phyloP scores from a whole-genome alignment of 768 basidiomycete species.

The Polyporus arcularius region DNA sequence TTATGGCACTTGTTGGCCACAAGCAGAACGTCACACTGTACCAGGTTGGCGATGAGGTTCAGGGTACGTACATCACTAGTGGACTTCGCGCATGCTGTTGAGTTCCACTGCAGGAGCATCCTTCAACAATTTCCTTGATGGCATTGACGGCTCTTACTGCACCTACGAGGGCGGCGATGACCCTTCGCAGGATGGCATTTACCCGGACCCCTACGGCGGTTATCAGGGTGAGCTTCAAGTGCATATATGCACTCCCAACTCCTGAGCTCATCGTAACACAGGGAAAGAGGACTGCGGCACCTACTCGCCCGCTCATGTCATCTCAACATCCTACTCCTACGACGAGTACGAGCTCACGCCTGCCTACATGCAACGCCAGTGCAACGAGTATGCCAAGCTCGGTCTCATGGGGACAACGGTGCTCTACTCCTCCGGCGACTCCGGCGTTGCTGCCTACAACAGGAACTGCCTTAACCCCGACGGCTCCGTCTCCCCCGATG shows the following conservation, averaged over 20 bases:
- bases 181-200: slow-evolving; percentile 39
- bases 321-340: slow-evolving; percentile 43
- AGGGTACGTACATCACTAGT: slow-evolving; percentile 2
- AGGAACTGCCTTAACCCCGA: slow-evolving; percentile 34
- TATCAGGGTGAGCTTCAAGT: slow-evolving; percentile 33
- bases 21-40: slow-evolving; percentile 20
- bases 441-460: slow-evolving; percentile 41
- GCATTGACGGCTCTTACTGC: slow-evolving; percentile 44
- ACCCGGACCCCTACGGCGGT: slow-evolving; percentile 44
- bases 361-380: slow-evolving; percentile 42
- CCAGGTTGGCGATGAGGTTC: slow-evolving; percentile 22
- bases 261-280: neutral
- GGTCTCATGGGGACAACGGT: slow-evolving; percentile 39
- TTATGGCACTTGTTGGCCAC: slow-evolving; percentile 44
- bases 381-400: slow-evolving; percentile 47
- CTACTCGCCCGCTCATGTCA: slow-evolving; percentile 35
- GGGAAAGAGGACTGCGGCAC: slow-evolving; percentile 35
- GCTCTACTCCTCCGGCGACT: slow-evolving; percentile 47
- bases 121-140: slow-evolving; percentile 48
- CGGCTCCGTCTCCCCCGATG: slow-evolving; percentile 22
- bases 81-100: neutral
- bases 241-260: neutral
- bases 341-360: slow-evolving; percentile 38
- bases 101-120: slow-evolving; percentile 35
- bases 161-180: slow-evolving; percentile 49